Evolutionary conservation across 495 filamentous ascomycete species (phyloP), one percentile per base, ranked within the genome.

Genomic region (Lophiotrema nucula): DNA sequence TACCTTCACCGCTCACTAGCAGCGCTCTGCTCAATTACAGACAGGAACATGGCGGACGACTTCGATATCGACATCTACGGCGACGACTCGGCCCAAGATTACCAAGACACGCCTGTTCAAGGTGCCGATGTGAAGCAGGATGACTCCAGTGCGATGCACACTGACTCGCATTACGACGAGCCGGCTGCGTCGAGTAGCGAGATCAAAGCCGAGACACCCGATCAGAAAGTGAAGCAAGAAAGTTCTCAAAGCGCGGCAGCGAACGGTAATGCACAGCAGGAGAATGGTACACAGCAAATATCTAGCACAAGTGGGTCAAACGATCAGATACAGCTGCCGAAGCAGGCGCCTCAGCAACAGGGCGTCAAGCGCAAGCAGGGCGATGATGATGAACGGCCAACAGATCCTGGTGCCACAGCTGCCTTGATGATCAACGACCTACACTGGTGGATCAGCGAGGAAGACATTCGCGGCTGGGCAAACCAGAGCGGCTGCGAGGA

Each of bases 31-130:
- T 51, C 19, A 19, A 64, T n/a, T n/a, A n/a, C 25, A 47, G 27
- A 19, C 37, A 41, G 26, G 64, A 75, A 81, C 66, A 92, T 92
- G 88, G 88, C 88, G 57, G 83, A 86, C 67, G 88, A 95, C 74
- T 97, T 97, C 79, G 93, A 97, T 71, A 95, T 97, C 80, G 95
- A 97, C 72, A 91, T 97, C 74, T 97, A 96, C 71, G 92, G 90
- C 60, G 88, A 97, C 70, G 84, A 86, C 52, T 79, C 80, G 54
- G 72, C 77, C 16, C 67, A 70, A 47, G 72, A 76, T 45, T 71
- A 51, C 41, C 33, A 58, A 15, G 72, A 73, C 33, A 65, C 70
- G 35, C 62, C 24, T 44, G 56, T 66, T 15, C 62, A 77, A 25
- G 28, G 41, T 19, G 65, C 33, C 18, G 67, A 66, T n/a, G 47